Evolutionary conservation across 1,139 yeast genomes (phyloP).

Genomic region (Geotrichum bryndzae): DNA sequence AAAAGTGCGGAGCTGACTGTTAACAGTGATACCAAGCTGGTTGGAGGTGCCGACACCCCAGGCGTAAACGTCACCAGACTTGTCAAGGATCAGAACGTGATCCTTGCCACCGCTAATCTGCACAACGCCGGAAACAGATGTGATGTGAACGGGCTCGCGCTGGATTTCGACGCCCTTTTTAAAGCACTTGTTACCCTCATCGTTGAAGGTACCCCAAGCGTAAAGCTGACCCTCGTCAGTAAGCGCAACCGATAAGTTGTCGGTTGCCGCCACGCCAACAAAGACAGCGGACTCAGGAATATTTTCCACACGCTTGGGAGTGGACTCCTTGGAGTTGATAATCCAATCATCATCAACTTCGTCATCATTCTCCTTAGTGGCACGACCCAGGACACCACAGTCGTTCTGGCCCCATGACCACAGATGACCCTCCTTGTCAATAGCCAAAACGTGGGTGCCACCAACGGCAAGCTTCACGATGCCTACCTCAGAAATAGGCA

Average conservation of each 20-base stretch:
- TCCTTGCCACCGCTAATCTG: slow-evolving; percentile 91
- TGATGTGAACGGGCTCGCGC: slow-evolving; percentile 57
- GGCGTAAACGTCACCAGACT: slow-evolving; percentile 80
- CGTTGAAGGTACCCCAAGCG: slow-evolving; percentile 96
- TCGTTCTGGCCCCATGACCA: slow-evolving; percentile 99
- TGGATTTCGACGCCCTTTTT: slow-evolving; percentile 61
- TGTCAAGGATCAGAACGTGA: slow-evolving; percentile 77
- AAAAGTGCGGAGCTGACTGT: slow-evolving; percentile 30
- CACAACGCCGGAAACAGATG: slow-evolving; percentile 61
- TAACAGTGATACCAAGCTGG: slow-evolving; percentile 68
- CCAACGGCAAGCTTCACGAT: slow-evolving; percentile 88
- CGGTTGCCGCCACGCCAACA: slow-evolving; percentile 88
- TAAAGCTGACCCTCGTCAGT: slow-evolving; percentile 80
- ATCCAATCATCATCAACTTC: slow-evolving; percentile 78
- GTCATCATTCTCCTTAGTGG: slow-evolving; percentile 55
- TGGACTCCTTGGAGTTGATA: slow-evolving; percentile 79
- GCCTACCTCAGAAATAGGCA: slow-evolving; percentile 54
- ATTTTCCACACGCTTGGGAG: slow-evolving; percentile 71
- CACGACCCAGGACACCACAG: slow-evolving; percentile 87
- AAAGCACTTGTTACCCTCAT: slow-evolving; percentile 90
- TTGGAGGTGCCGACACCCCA: slow-evolving; percentile 97
- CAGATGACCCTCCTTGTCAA: slow-evolving; percentile 63
- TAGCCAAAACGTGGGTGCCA: slow-evolving; percentile 87
- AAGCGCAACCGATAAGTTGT: slow-evolving; percentile 77
- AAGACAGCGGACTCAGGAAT: slow-evolving; percentile 55